phyloP scores from a whole-genome alignment of 495 filamentous ascomycete genomes.

The Penicillium macrosclerotiorum region DNA sequence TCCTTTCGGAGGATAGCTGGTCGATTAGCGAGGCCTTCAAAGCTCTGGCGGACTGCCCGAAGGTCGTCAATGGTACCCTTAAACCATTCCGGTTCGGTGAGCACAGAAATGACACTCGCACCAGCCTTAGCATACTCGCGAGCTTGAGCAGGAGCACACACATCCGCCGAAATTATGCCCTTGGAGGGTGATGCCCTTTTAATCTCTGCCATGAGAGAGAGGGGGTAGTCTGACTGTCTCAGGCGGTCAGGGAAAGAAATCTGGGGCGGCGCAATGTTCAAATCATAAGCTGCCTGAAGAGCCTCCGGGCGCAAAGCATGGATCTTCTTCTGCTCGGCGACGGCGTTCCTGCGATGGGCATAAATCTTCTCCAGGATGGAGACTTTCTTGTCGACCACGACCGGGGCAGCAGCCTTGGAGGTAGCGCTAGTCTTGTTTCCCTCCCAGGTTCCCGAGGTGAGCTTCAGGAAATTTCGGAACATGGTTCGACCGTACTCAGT shows the following conservation, averaged over 20 bases:
- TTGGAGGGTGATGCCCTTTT: slow-evolving; percentile 97
- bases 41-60: slow-evolving; percentile 78
- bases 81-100: slow-evolving; percentile 98
- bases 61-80: slow-evolving; percentile 96
- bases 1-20: slow-evolving; percentile 93
- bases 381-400: slow-evolving; percentile 54
- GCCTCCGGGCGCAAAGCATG: slow-evolving; percentile 81
- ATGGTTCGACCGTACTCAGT: slow-evolving; percentile 84
- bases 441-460: slow-evolving; percentile 86
- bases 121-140: slow-evolving; percentile 89
- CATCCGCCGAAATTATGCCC: slow-evolving; percentile 82
- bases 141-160: slow-evolving; percentile 87
- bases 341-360: slow-evolving; percentile 70
- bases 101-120: slow-evolving; percentile 92
- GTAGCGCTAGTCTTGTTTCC: slow-evolving; percentile 54
- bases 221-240: slow-evolving; percentile 71
- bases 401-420: slow-evolving; percentile 22
- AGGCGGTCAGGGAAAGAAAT: slow-evolving; percentile 78
- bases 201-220: slow-evolving; percentile 94
- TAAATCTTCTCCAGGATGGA: slow-evolving; percentile 94
- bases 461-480: slow-evolving; percentile 86
- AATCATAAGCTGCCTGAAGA: slow-evolving; percentile 80
- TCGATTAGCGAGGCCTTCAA: slow-evolving; percentile 86
- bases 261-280: slow-evolving; percentile 82
- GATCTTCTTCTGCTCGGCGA: slow-evolving; percentile 80